Percentiles rank a stretch among this genome's conserved stretches.
Conservation (phyloP, 768 basidiomycete species). For the Pisolithus microcarpus region DNA sequence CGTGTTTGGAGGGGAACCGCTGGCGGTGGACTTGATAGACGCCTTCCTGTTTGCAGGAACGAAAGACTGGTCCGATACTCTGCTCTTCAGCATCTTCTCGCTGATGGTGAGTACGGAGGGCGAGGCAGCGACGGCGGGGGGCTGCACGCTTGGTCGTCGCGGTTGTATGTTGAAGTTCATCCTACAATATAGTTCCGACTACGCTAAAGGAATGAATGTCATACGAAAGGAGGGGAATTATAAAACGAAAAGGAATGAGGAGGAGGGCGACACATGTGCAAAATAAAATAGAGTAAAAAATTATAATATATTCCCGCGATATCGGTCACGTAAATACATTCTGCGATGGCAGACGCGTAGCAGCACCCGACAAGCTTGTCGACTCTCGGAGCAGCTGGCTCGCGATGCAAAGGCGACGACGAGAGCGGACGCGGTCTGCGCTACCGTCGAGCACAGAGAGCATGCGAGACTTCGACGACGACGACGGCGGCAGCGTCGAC, state of each 20-base stretch:
- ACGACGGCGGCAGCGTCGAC: not conserved
- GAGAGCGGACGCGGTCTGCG: no score
- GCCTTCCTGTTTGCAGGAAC: constrained; percentile 12
- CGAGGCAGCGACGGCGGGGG: constrained; percentile 26
- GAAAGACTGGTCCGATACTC: constrained; percentile 45
- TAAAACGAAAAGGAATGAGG: not conserved
- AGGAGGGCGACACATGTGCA: no score
- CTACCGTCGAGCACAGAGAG: no score
- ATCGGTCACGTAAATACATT: not conserved
- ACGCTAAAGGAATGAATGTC: constrained; percentile 1
- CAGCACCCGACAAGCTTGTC: no score
- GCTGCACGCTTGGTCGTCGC: constrained; percentile 14
- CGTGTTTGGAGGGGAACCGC: constrained; percentile 6
- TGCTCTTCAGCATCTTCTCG: constrained; percentile 41
- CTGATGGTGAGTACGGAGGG: constrained; percentile 29
- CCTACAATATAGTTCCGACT: constrained; percentile 5
- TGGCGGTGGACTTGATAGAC: constrained; percentile 11
- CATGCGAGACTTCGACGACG: not conserved
- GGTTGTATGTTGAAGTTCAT: constrained; percentile 14
- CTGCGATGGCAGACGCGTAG: not conserved
- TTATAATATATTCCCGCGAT: not conserved
- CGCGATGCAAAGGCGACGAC: not conserved
- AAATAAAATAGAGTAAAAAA: not conserved
- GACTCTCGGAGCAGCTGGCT: not conserved
- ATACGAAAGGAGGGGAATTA: not conserved